A percentile compares a stretch with the other conserved stretches of the same genome.
Evolutionary conservation across 768 basidiomycete genomes (phyloP).

Genomic region (Termitomyces sp.): DNA sequence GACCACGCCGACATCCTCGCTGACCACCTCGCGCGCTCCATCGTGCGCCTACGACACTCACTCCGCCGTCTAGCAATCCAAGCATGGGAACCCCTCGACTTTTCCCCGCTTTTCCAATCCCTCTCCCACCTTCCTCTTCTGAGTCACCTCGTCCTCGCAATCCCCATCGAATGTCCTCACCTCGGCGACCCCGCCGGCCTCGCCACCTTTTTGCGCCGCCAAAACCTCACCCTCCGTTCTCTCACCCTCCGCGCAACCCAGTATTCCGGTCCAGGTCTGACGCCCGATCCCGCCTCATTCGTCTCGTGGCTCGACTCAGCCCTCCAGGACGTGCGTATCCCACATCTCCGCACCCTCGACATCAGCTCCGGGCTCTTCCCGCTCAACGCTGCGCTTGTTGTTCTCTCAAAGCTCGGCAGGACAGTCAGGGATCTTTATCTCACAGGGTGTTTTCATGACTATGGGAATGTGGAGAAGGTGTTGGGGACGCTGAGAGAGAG

Average conservation of each 20-base stretch:
- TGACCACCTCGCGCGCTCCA: slow-evolving; percentile 31
- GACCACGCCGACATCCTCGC: slow-evolving; percentile 26
- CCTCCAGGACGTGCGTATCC: slow-evolving; percentile 21
- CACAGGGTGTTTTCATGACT: slow-evolving; percentile 32
- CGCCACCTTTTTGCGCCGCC: slow-evolving; percentile 28
- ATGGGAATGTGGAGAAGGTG: slow-evolving; percentile 28
- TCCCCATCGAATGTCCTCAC: slow-evolving; percentile 34
- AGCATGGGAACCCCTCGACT: slow-evolving; percentile 39
- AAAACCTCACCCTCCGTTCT: slow-evolving; percentile 26
- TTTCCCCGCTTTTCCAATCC: slow-evolving; percentile 33
- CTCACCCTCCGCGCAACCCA: slow-evolving; percentile 39
- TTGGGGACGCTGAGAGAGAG: slow-evolving; percentile 17
- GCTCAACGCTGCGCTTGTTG: slow-evolving; percentile 33
- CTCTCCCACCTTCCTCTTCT: slow-evolving; percentile 27
- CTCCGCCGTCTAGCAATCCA: slow-evolving; percentile 34
- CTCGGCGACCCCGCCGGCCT: slow-evolving; percentile 36
- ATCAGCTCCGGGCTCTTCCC: slow-evolving; percentile 23
- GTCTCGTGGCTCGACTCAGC: slow-evolving; percentile 30
- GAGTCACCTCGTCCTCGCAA: slow-evolving; percentile 29
- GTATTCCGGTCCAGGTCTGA: slow-evolving; percentile 27
- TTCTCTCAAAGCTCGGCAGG: slow-evolving; percentile 33
- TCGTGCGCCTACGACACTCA: slow-evolving; percentile 27
- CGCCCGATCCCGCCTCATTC: slow-evolving; percentile 25
- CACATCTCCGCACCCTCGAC: slow-evolving; percentile 13
- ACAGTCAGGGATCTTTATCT: slow-evolving; percentile 30